Conservation (phyloP, 495 filamentous ascomycete genomes). For the Amphirosellinia nigrospora region DNA sequence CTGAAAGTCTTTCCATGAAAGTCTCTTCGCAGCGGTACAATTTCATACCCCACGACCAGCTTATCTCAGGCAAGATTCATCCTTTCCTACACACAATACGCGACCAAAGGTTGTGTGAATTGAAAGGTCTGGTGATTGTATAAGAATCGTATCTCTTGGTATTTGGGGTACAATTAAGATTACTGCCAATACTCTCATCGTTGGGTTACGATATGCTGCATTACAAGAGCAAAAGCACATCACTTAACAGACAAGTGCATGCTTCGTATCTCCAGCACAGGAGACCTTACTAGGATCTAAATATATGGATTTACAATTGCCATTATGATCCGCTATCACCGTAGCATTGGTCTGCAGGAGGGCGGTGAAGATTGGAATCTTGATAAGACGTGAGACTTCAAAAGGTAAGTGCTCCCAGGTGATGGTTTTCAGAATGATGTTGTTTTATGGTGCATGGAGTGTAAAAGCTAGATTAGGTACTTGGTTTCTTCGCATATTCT, state of each 20-base stretch:
- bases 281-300: neutral
- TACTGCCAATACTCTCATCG: too few relatives aligned
- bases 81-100: neutral
- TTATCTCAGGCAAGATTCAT: neutral
- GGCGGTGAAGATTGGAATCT: constrained; percentile 12
- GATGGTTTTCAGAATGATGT: neutral
- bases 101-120: neutral
- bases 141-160: neutral
- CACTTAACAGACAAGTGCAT: neutral
- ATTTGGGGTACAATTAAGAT: neutral
- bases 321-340: constrained; percentile 20
- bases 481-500: neutral
- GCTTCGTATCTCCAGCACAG: neutral
- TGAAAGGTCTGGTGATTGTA: neutral
- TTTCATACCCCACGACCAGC: neutral
- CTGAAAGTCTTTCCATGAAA: neutral
- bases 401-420: constrained; percentile 2
- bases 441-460: neutral
- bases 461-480: neutral
- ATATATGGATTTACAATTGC: neutral
- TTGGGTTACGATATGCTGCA: neutral
- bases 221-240: neutral
- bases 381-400: constrained; percentile 11
- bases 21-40: neutral
- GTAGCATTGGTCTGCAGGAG: constrained; percentile 15